These are phyloP conservation scores for Cylindrotheca closterium DNA, from an alignment of 108 stramenopile species.

Conservation along the genomic window DNA sequence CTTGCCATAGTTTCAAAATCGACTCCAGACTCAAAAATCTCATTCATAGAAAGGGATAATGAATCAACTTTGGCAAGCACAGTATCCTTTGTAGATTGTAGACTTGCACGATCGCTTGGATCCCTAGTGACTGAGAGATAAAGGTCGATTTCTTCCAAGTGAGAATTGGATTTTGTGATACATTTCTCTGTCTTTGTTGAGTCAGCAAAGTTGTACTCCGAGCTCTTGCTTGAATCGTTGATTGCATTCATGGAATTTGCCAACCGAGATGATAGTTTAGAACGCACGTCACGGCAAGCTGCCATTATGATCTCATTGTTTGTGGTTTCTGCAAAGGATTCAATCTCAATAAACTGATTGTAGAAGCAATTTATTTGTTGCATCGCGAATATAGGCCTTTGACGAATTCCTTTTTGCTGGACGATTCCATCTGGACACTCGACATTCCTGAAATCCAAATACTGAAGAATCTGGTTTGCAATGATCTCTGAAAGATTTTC, in stretches of 20 bases:
- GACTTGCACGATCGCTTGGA: not conserved
- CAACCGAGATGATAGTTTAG: not conserved
- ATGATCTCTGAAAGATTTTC: not conserved
- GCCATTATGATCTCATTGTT: not conserved
- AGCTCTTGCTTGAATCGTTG: not conserved
- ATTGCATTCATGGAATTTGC: not conserved
- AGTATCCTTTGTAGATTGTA: not conserved
- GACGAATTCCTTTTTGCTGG: not conserved
- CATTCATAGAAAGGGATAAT: not conserved
- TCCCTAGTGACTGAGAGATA: not conserved
- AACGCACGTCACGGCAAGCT: not conserved
- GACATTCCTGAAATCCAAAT: not conserved
- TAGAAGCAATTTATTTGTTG: not conserved
- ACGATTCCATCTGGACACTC: no score
- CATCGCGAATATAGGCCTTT: not conserved
- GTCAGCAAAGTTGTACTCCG: not conserved
- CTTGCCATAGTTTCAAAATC: slow-evolving; percentile 5
- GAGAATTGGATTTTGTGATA: not conserved
- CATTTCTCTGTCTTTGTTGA: not conserved
- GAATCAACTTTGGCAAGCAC: not conserved
- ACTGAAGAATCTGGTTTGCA: not conserved
- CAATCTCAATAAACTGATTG: not conserved
- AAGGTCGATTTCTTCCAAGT: not conserved
- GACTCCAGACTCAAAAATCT: not conserved
- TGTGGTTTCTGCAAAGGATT: not conserved